phyloP scores from a whole-genome alignment of 176 grass and related monocot species.

The Hsuehochloa calcarea region DNA sequence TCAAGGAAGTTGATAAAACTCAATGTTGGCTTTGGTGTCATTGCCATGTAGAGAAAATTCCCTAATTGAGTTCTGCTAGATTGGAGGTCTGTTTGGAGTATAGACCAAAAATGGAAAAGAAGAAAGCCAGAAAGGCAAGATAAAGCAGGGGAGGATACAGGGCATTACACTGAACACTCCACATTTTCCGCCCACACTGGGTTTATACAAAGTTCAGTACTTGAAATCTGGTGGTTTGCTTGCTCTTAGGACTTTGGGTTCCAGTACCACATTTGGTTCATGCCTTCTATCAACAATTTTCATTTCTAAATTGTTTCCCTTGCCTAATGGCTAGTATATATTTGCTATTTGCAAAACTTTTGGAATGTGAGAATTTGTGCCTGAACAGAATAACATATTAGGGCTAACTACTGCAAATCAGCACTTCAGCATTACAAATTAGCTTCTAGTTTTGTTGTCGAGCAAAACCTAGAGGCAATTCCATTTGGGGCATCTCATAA shows the following conservation, averaged over 20 bases:
- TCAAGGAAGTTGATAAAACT: neutral
- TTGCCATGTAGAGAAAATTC: neutral
- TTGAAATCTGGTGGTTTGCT: neutral
- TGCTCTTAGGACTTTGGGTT: neutral
- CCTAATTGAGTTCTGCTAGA: neutral
- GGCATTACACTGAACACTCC: neutral
- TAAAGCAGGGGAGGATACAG: neutral
- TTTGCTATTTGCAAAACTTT: neutral
- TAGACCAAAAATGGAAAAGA: neutral
- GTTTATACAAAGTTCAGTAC: neutral
- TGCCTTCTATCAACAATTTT: neutral
- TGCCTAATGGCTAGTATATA: neutral
- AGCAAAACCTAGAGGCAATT: slow-evolving; percentile 6
- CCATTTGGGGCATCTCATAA: neutral
- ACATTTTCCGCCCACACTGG: neutral
- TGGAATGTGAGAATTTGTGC: slow-evolving; percentile 20
- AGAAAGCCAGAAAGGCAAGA: neutral
- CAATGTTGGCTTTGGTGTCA: neutral
- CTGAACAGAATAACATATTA: neutral
- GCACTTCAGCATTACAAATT: neutral
- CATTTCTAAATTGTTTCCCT: neutral
- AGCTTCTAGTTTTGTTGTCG: neutral
- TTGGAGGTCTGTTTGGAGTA: neutral
- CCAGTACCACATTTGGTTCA: neutral
- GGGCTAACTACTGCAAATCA: neutral